Evolutionary conservation across 768 basidiomycete genomes (phyloP), one percentile per base, ranked within the genome.

Genomic region (Trametes cinnabarina): DNA sequence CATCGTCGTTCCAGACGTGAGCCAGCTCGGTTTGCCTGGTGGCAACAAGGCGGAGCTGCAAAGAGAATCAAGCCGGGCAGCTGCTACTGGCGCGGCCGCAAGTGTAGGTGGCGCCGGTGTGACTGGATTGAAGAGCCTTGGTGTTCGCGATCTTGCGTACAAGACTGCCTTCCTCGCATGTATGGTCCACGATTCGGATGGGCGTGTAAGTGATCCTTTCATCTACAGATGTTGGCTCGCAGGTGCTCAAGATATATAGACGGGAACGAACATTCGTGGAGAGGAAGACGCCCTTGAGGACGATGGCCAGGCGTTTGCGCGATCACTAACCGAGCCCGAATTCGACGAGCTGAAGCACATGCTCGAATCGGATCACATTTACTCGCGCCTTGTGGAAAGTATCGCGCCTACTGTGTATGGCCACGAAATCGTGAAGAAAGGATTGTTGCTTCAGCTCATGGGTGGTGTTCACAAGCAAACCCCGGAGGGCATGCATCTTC

Each of bases 321-420:
- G 90, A 59, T 87, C 92, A 2, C 78, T 98, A 37, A 98, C 96
- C 0, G 86, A 91, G 64, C 92, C 93, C 8, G 97, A 99, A 70
- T 90, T 96, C 61, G 94, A 98, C 57, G 95, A 98, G 70, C 84
- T 99, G 53, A 90, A 86, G 71, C 81, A 80, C 35, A 99, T 98
- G 97, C 92, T 98, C 64, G 84, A 95, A 66, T 86, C 88, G 0
- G 92, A 95, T 50, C 88, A 96, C 70, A 98, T 99, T 64, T 99
- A 98, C 71, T 86, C 90, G 23, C 86, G 96, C 8, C 77, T 98
- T 4, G 96, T 98, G 22, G 86, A 89, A 67, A 94, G 91, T 67
- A 96, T 98, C 60, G 97, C 97, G 1, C 97, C 97, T 3, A 98
- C 97, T 0, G 96, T 99, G 1, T 98, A 98, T 66, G 97, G 97